A percentile compares a stretch with the other conserved stretches of the same genome.
Evolutionary conservation across 352 stramenopile genomes (phyloP).

Genomic region (Phytophthora citrophthora): DNA sequence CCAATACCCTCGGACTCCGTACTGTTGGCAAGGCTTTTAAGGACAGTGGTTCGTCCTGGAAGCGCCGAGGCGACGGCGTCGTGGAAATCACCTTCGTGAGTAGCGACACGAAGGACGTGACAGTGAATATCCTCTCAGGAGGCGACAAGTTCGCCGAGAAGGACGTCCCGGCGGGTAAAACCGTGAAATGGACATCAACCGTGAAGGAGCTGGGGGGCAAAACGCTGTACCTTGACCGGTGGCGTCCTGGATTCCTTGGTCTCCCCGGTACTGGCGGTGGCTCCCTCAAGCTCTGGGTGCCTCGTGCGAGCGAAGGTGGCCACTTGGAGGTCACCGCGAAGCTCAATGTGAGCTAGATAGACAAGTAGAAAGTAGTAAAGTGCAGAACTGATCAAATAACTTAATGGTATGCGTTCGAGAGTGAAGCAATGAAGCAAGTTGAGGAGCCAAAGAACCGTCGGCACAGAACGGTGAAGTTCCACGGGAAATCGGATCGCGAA

Average conservation of each 20-base stretch:
- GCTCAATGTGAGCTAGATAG: constrained; percentile 35
- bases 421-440: background rate
- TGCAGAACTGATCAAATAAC: constrained; percentile 25
- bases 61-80: constrained; percentile 46
- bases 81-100: constrained; percentile 54
- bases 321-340: constrained; percentile 30
- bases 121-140: constrained; percentile 35
- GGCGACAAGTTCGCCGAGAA: constrained; percentile 45
- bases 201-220: constrained; percentile 28
- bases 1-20: constrained; percentile 47
- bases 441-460: too few species aligned
- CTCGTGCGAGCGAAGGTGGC: constrained; percentile 31
- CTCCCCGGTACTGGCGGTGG: constrained; percentile 36
- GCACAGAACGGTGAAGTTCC: too few species aligned
- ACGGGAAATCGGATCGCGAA: too few species aligned
- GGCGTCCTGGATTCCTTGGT: constrained; percentile 32
- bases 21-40: constrained; percentile 52
- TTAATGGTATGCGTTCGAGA: constrained; percentile 23
- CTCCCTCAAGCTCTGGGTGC: constrained; percentile 35
- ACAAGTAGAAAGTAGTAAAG: constrained; percentile 23
- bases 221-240: constrained; percentile 39
- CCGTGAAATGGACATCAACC: constrained; percentile 33
- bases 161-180: constrained; percentile 42
- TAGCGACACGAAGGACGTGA: constrained; percentile 35
- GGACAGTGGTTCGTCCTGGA: constrained; percentile 47